Base-by-base conservation (phyloP, 768 basidiomycete genomes). In the Lactarius indigo region DNA sequence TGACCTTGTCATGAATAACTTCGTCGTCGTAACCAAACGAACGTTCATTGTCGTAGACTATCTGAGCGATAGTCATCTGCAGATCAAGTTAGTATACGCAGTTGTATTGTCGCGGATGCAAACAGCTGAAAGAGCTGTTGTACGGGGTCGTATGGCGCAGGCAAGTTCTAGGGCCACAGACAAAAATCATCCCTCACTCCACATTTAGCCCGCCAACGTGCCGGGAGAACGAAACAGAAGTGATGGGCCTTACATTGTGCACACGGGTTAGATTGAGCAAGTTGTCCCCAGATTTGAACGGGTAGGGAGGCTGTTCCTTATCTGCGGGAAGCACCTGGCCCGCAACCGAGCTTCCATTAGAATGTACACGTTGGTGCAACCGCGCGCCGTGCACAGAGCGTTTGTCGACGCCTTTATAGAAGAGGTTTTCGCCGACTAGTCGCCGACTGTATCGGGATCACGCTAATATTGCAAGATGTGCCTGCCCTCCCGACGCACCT, bases 361-460 rank as follows among this genome's bases (percentile, higher is more conserved):
- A 57, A 28, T 68, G 63, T 41, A 58, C 84, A 15, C 78, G 80
- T 70, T 91, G 90, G 71, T 91, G 85, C 54, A 92, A 79, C 42
- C 96, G 84, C 39, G 94, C 89, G 18, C 86, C 86, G 65, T 94
- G 91, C 5, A 95, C 94, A 12, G 79, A 81, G 61, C 81, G 80
- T 77, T 96, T 94, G 76, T 95, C 86, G 31, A 96, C 91, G 20
- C 91, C 87, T 76, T 93, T 94, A 82, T 97, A 98, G 75, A 92
- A 98, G 68, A 97, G 74, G 74, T 98, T 98, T 78, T 98, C 96
- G 71, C 94, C 94, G 63, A 88, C 92, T 91, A 64, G 1, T 47
- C n/a, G 28, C 47, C n/a, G n/a, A 44, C 30, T 23, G 55, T 12
- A 47, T 63, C 37, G 47, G 64, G 18, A 50, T 39, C 18, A 37